A percentile compares a stretch with the other conserved stretches of the same genome.
Evolutionary conservation across 345 rosid genomes (phyloP).

Genomic region (Citrus trifoliata): DNA sequence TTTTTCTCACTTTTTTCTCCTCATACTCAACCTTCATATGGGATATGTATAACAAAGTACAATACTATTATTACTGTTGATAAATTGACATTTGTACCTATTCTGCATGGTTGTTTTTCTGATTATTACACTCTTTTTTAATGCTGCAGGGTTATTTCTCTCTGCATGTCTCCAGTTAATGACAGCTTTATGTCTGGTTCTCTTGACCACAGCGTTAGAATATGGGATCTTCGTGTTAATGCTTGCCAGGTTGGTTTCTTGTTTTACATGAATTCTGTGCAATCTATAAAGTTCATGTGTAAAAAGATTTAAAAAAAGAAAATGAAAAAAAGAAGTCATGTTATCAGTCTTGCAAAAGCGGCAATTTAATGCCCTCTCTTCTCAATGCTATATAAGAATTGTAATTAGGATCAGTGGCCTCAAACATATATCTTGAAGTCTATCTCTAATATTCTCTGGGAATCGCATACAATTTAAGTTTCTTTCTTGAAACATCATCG

Average conservation of each 20-base stretch:
- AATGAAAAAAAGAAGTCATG: too few species aligned
- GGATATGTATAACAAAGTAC: neutral
- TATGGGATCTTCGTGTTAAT: conserved; percentile 99
- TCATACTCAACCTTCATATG: neutral
- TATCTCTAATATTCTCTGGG: neutral
- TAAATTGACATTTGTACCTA: neutral
- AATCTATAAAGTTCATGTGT: too few species aligned
- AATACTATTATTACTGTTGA: neutral
- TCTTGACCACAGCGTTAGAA: conserved; percentile 84
- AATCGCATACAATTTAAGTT: neutral
- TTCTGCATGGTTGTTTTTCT: neutral
- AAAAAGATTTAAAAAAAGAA: too few species aligned
- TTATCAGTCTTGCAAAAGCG: neutral
- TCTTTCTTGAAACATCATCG: neutral
- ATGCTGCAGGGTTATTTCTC: conserved; percentile 79
- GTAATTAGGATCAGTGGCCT: neutral
- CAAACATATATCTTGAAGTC: neutral
- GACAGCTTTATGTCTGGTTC: conserved; percentile 99
- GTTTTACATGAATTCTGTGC: neutral
- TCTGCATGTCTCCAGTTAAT: conserved; percentile 94
- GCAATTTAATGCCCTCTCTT: neutral
- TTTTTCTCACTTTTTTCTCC: neutral
- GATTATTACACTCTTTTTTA: conserved; percentile 5
- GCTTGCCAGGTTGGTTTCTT: conserved; percentile 87
- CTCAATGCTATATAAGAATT: neutral